phyloP scores from a whole-genome alignment of 2,329 filamentous ascomycete species.

The Aspergillus floridensis region DNA sequence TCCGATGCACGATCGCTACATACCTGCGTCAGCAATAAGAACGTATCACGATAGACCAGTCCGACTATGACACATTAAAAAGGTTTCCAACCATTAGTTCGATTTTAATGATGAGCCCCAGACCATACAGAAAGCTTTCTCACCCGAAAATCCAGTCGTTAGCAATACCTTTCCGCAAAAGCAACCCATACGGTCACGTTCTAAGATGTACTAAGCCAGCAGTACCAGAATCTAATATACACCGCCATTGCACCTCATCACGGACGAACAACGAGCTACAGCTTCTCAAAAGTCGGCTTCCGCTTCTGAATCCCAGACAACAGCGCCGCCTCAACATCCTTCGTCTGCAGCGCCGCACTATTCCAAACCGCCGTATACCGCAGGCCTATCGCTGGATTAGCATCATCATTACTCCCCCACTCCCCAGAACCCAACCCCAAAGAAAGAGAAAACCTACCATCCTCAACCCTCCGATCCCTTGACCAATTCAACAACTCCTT shows the following conservation, averaged over 20 bases:
- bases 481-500: constrained; percentile 84
- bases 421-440: neutral
- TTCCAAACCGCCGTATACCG: constrained; percentile 89
- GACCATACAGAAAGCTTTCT: no score
- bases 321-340: constrained; percentile 72
- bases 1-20: no score
- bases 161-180: no score
- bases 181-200: no score
- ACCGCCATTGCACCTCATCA: neutral
- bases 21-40: no score
- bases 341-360: constrained; percentile 73
- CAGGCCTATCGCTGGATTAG: constrained; percentile 52
- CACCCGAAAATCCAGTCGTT: no score
- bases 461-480: constrained; percentile 71
- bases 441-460: constrained; percentile 55
- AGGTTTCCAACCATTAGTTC: no score
- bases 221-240: neutral
- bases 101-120: no score
- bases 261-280: constrained; percentile 47
- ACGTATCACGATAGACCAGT: no score
- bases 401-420: neutral
- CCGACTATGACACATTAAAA: no score
- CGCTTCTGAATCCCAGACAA: constrained; percentile 73
- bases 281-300: constrained; percentile 79
- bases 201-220: neutral